These are phyloP conservation scores for Ochetophila trinervis DNA, from an alignment of 306 rosid species.

Conservation along the genomic window DNA sequence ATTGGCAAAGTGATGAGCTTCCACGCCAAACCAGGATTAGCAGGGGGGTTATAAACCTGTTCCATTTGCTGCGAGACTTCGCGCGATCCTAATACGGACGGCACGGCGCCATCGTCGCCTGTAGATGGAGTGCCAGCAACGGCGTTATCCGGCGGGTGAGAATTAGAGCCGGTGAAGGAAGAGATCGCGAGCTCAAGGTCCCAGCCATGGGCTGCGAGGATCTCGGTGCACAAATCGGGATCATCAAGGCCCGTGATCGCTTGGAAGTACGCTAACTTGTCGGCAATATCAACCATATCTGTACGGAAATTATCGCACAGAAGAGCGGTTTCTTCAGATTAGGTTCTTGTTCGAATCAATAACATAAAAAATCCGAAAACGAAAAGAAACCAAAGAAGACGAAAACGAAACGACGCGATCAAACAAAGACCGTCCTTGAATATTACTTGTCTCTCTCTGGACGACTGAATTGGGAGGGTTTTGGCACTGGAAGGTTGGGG, in stretches of 20 bases:
- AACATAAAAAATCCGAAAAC: not conserved
- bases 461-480: not conserved
- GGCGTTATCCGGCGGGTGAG: constrained; percentile 14
- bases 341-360: not conserved
- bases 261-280: constrained; percentile 78
- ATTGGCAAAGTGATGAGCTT: constrained; percentile 70
- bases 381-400: not conserved
- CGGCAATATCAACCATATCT: constrained; percentile 68
- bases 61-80: constrained; percentile 21
- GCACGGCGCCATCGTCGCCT: constrained; percentile 2
- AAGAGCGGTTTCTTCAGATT: not conserved
- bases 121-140: constrained; percentile 14
- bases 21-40: constrained; percentile 72
- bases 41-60: constrained; percentile 26
- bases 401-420: not conserved
- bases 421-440: not conserved
- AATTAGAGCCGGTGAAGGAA: constrained; percentile 45
- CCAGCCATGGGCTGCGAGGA: constrained; percentile 89
- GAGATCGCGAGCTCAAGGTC: constrained; percentile 97
- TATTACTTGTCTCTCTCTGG: not conserved
- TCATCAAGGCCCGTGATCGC: constrained; percentile 90
- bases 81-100: constrained; percentile 4
- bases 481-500: not conserved
- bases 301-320: not conserved
- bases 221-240: constrained; percentile 80